These are phyloP conservation scores for Panicum virgatum DNA, from an alignment of 202 grass and related monocot genomes.

Conservation along the genomic window DNA sequence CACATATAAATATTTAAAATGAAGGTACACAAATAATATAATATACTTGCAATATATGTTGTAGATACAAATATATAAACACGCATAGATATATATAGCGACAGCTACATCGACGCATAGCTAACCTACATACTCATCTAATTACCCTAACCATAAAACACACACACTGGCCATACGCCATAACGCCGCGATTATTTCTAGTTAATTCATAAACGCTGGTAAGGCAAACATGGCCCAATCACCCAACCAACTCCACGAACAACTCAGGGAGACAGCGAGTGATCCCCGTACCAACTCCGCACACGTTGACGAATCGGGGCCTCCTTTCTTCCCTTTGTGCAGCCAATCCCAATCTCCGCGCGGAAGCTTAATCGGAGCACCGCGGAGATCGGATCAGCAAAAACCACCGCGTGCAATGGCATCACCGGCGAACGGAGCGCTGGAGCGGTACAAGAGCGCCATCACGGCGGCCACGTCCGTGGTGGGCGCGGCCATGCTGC, in stretches of 20 bases:
- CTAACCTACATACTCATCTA: no score
- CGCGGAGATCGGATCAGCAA: not conserved
- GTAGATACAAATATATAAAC: no score
- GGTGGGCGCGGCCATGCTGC: slow-evolving; percentile 45
- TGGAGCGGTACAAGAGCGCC: slow-evolving; percentile 49
- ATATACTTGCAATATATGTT: no score
- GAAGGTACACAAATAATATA: no score
- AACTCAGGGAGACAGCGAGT: not conserved
- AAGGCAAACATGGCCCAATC: no score
- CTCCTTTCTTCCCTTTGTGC: not conserved
- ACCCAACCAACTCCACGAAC: not conserved
- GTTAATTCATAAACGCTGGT: not conserved
- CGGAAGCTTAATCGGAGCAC: not conserved
- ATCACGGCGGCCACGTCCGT: slow-evolving; percentile 41
- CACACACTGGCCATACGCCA: no score
- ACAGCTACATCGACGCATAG: no score
- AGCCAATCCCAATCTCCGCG: not conserved
- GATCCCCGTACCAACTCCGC: slow-evolving; percentile 4
- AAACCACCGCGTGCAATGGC: slow-evolving; percentile 14
- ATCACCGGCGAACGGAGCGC: slow-evolving; percentile 26
- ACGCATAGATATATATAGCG: no score
- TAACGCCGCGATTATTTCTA: no score
- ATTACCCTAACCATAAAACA: no score
- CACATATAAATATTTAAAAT: no score
- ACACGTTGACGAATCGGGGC: not conserved